A percentile compares a stretch with the other conserved stretches of the same genome.
phyloP scores from a whole-genome alignment of 148 eudicot species.

The Silene uniflora region DNA sequence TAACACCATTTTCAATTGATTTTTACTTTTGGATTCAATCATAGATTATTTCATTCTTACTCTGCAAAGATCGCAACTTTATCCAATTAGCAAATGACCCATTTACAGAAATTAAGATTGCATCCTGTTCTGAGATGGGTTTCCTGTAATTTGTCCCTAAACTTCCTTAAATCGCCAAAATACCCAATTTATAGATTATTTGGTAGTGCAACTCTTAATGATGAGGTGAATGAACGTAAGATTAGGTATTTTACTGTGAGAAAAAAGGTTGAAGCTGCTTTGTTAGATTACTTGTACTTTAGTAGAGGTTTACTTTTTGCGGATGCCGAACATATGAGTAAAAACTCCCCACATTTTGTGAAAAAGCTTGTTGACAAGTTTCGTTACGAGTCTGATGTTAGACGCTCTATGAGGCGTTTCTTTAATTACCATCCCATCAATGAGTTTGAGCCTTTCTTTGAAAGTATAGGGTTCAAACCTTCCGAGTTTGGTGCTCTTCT shows the following conservation, averaged over 20 bases:
- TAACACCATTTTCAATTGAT: background rate
- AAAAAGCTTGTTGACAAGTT: slow-evolving; percentile 39
- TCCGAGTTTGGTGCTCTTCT: too few relatives aligned
- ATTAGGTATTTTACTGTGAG: slow-evolving; percentile 10
- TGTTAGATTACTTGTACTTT: too few relatives aligned
- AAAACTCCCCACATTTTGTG: slow-evolving; percentile 51
- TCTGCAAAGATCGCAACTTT: background rate
- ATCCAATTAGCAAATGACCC: slow-evolving; percentile 30
- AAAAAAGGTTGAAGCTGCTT: slow-evolving; percentile 52
- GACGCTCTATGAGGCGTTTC: slow-evolving; percentile 38
- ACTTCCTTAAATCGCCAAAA: too few relatives aligned
- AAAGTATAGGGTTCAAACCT: too few relatives aligned
- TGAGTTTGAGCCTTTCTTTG: too few relatives aligned
- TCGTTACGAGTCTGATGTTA: slow-evolving; percentile 25
- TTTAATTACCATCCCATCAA: too few relatives aligned
- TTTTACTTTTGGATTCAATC: too few relatives aligned
- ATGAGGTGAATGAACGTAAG: too few relatives aligned
- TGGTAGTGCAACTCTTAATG: slow-evolving; percentile 17
- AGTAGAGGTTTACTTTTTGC: slow-evolving; percentile 47
- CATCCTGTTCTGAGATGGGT: slow-evolving; percentile 40
- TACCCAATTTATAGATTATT: too few relatives aligned
- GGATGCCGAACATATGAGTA: slow-evolving; percentile 64
- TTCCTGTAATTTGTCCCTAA: slow-evolving; percentile 32
- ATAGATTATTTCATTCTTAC: too few relatives aligned
- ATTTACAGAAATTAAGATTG: slow-evolving; percentile 35